These are phyloP conservation scores for Neurospora sp. DNA, from an alignment of 495 filamentous ascomycete genomes.

Conservation along the genomic window DNA sequence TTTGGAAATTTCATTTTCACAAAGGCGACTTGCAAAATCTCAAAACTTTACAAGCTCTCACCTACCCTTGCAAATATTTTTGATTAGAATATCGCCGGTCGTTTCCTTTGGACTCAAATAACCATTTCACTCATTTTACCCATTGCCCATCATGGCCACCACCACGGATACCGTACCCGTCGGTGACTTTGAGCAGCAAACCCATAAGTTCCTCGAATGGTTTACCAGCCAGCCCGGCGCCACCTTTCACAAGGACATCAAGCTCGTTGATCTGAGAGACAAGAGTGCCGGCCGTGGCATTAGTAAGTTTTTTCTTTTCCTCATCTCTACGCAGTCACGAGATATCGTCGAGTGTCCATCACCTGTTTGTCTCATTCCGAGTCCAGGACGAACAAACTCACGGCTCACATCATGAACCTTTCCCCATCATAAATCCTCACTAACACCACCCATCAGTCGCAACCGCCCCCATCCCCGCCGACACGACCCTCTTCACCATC, in stretches of 20 bases:
- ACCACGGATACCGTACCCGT: not conserved
- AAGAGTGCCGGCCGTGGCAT: constrained; percentile 35
- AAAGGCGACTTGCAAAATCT: not conserved
- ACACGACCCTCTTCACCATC: constrained; percentile 39
- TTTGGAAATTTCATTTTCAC: not conserved
- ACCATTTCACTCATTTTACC: not conserved
- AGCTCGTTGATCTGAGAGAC: constrained; percentile 32
- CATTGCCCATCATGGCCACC: not conserved
- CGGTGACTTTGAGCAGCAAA: constrained; percentile 21
- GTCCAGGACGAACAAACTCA: not conserved
- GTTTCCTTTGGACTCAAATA: not conserved
- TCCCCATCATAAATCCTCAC: not conserved
- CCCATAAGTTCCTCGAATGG: constrained; percentile 33
- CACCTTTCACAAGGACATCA: constrained; percentile 34
- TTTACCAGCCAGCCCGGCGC: constrained; percentile 34
- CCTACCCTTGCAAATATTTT: not conserved
- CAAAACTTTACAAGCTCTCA: not conserved
- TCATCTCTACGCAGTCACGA: too few species aligned
- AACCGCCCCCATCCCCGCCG: constrained; percentile 31
- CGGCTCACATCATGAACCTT: not conserved
- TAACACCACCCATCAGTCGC: constrained; percentile 23
- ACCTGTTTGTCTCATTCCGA: not conserved
- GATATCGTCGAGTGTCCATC: not conserved
- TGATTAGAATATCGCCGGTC: not conserved
- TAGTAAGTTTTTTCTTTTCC: constrained; percentile 14